Evolutionary conservation across 1,284 basidiomycete species (phyloP).

Genomic region (Erythrobasidium hasegawianum): DNA sequence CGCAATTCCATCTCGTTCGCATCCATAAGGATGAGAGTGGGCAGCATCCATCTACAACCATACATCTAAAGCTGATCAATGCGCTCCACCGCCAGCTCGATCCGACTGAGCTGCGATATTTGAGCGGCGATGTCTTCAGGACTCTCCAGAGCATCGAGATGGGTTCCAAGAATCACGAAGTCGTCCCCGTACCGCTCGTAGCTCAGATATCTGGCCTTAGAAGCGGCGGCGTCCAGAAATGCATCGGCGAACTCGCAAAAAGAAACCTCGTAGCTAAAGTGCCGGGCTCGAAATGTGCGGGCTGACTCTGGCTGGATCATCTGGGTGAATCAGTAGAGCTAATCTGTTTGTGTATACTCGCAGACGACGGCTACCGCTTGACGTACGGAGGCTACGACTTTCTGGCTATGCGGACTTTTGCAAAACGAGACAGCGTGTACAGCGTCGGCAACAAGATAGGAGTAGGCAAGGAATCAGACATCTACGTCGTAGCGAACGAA

Average conservation of each 20-base stretch:
- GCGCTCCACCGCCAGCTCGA: slow-evolving; percentile 59
- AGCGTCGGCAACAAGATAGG: slow-evolving; percentile 97
- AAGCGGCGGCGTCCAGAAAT: slow-evolving; percentile 88
- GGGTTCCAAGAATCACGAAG: slow-evolving; percentile 96
- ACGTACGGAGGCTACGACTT: slow-evolving; percentile 98
- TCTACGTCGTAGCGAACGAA: slow-evolving; percentile 83
- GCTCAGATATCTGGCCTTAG: slow-evolving; percentile 86
- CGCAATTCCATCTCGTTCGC: background rate
- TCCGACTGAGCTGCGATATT: slow-evolving; percentile 88
- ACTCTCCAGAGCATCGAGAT: slow-evolving; percentile 94
- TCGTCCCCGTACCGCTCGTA: slow-evolving; percentile 84
- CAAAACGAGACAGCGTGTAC: slow-evolving; percentile 72
- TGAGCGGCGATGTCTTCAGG: slow-evolving; percentile 87
- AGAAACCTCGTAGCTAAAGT: slow-evolving; percentile 84
- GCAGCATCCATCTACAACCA: too few species aligned
- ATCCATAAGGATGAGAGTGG: too few species aligned
- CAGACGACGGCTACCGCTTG: slow-evolving; percentile 93
- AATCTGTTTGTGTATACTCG: background rate
- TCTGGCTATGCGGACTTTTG: slow-evolving; percentile 86
- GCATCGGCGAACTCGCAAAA: slow-evolving; percentile 84
- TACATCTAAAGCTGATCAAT: too few species aligned
- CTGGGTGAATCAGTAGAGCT: background rate
- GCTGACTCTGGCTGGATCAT: slow-evolving; percentile 4
- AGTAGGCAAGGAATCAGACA: slow-evolving; percentile 98
- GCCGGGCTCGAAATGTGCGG: slow-evolving; percentile 80